Conservation (phyloP, 2,329 filamentous ascomycete species). For the Colletotrichum ledebouriae region DNA sequence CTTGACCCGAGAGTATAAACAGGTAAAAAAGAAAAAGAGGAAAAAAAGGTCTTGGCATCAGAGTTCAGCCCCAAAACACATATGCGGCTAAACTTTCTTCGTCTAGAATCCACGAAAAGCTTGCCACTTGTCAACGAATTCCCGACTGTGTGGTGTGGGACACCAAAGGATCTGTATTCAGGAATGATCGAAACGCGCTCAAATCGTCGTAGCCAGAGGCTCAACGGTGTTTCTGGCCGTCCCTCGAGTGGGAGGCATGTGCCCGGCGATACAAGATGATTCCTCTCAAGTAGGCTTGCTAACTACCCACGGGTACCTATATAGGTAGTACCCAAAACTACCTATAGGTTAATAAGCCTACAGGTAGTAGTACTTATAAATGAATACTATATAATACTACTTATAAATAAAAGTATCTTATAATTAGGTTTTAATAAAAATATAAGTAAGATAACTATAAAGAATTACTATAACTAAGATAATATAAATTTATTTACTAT, state of each 20-base stretch:
- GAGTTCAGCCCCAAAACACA: slow-evolving; percentile 26
- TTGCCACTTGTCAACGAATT: slow-evolving; percentile 28
- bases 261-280: neutral
- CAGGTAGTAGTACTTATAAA: too few relatives aligned
- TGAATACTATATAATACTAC: too few relatives aligned
- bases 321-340: too few relatives aligned
- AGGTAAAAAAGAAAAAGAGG: too few relatives aligned
- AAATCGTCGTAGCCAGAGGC: neutral
- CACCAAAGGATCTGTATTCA: neutral
- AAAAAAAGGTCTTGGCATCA: slow-evolving; percentile 1
- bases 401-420: too few relatives aligned
- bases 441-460: too few relatives aligned
- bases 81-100: slow-evolving; percentile 37
- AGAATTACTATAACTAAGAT: too few relatives aligned
- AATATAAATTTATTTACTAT: too few relatives aligned
- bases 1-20: slow-evolving; percentile 1
- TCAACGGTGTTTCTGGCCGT: neutral
- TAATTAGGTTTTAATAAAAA: too few relatives aligned
- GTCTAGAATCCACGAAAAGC: slow-evolving; percentile 34
- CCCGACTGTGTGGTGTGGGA: neutral
- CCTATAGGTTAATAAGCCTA: too few relatives aligned
- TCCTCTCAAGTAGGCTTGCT: too few relatives aligned
- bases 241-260: neutral
- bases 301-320: too few relatives aligned
- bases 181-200: neutral